Conservation (phyloP, 2,329 filamentous ascomycete genomes). For the Phyllosticta citribraziliensis region DNA sequence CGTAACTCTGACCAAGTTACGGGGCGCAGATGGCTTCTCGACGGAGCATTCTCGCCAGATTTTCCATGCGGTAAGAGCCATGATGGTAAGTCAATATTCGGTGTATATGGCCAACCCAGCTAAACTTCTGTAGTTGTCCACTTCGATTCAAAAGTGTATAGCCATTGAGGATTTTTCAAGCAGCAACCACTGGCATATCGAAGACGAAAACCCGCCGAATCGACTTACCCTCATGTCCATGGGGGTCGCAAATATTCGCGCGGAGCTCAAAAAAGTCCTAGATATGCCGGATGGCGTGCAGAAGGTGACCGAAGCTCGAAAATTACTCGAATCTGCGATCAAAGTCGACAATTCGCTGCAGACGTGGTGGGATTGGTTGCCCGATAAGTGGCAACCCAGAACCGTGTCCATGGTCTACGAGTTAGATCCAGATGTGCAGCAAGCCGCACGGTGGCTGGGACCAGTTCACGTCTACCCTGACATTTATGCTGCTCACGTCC, state of each 20-base stretch:
- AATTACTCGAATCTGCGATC: constrained; percentile 26
- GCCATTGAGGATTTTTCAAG: constrained; percentile 30
- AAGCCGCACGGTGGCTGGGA: constrained; percentile 26
- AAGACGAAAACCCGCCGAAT: constrained; percentile 30
- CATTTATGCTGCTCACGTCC: constrained; percentile 27
- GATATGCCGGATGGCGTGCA: constrained; percentile 16
- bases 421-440: constrained; percentile 20
- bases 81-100: constrained; percentile 25
- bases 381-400: constrained; percentile 24
- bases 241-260: constrained; percentile 27
- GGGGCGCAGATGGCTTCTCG: constrained; percentile 30
- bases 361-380: constrained; percentile 28
- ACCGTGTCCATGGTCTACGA: constrained; percentile 23
- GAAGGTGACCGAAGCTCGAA: constrained; percentile 18
- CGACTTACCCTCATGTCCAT: constrained; percentile 31
- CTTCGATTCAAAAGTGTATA: constrained; percentile 29
- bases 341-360: constrained; percentile 27
- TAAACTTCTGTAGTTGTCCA: constrained; percentile 24
- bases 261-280: constrained; percentile 22
- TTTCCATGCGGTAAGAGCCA: constrained; percentile 31
- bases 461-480: constrained; percentile 32
- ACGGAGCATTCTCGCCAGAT: constrained; percentile 27
- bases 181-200: constrained; percentile 24
- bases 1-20: constrained; percentile 28
- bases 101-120: neutral